Base-by-base conservation (phyloP, 1,139 yeast species). In the Candida albicans region DNA sequence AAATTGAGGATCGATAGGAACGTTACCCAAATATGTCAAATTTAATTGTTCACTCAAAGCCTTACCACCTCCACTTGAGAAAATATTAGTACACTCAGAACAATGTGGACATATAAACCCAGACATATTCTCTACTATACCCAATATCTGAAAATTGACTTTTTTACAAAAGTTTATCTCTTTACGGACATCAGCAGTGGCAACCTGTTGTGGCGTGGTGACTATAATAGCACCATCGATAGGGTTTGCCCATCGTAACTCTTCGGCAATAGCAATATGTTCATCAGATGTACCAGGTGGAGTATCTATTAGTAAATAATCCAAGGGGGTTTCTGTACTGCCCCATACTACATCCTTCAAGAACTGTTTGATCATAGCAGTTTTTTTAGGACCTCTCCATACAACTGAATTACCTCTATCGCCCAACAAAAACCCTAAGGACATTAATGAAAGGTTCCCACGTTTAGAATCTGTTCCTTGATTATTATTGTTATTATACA, bases 231-330 rank as follows among this genome's bases (percentile, higher is more conserved):
- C 79, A 0, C 79, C 79, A 46, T 73, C 78, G 3, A 70, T 59
- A 2, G 77, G 77, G 35, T 62, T 62, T 3, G 77, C 77, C 58
- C 70, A 78, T 46, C 87, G 67, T 40, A 93, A 73, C 60, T 89
- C 95, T 61, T 95, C 98, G 1, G 97, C 98, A 27, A 95, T 85
- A 2, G 97, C 91, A 36, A 95, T 93, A 64, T 95, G 99, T 62
- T 95, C 99, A 62, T 95, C 99, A 0, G 96, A 86, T 0, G 99
- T 93, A 0, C 99, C 99, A 0, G 99, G 99, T 0, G 99, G 99
- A 0, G 99, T 93, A 59, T 95, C 99, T 8, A 95, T 91, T 35
- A 95, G 68, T 45, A 95, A 67, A 59, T 88, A 95, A 62, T 91
- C 97, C 39, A 84, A 61, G 2, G 71, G 69, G 6, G 54, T 56